A percentile compares a stretch with the other conserved stretches of the same genome.
phyloP scores from a whole-genome alignment of 1,139 yeast species.

The Protomyces inundatus region DNA sequence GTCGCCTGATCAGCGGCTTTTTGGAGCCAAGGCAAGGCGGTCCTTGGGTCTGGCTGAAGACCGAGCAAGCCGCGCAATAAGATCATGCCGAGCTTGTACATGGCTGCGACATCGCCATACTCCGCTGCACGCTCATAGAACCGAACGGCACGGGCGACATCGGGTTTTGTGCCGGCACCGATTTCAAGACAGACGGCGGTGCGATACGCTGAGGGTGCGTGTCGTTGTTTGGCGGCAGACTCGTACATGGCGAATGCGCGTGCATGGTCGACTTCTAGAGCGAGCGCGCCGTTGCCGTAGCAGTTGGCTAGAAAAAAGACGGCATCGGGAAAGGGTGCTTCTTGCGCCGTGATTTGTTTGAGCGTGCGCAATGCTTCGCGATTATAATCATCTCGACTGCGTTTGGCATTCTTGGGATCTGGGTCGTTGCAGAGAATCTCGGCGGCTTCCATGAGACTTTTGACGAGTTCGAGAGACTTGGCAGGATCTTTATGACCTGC shows the following conservation, averaged over 20 bases:
- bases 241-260: conserved; percentile 56
- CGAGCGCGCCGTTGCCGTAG: conserved; percentile 53
- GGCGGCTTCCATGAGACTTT: conserved; percentile 46
- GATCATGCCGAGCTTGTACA: conserved; percentile 66
- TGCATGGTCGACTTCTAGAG: conserved; percentile 52
- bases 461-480: conserved; percentile 51
- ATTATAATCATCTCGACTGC: conserved; percentile 53
- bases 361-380: conserved; percentile 54
- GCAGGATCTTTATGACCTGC: conserved; percentile 33
- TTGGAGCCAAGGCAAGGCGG: conserved; percentile 54
- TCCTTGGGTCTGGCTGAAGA: conserved; percentile 44
- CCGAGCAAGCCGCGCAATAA: conserved; percentile 50
- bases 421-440: conserved; percentile 41
- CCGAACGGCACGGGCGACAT: conserved; percentile 46
- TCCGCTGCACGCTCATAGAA: conserved; percentile 57
- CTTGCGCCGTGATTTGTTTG: conserved; percentile 46
- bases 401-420: conserved; percentile 45
- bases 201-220: conserved; percentile 57
- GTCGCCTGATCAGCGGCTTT: conserved; percentile 50
- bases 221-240: conserved; percentile 54
- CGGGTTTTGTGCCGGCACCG: conserved; percentile 54
- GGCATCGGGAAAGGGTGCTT: conserved; percentile 42
- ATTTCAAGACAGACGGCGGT: conserved; percentile 64
- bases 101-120: conserved; percentile 53
- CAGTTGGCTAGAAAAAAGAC: conserved; percentile 55